Base-by-base conservation (phyloP, 371 early-diverging fungal species). In the Dinochytrium kinnereticum region DNA sequence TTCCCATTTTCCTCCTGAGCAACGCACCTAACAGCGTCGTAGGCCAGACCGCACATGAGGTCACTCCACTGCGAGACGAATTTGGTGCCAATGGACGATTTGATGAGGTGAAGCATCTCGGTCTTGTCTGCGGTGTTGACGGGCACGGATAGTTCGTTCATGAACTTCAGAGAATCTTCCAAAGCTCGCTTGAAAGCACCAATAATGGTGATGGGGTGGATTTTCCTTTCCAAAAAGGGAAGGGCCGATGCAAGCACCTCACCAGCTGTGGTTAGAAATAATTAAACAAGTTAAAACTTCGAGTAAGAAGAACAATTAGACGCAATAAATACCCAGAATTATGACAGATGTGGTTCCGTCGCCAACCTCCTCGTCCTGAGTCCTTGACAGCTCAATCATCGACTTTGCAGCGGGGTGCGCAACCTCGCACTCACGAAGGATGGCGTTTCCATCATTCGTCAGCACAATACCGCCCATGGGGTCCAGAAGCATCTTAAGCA, bases 281-380 rank as follows among this genome's bases (percentile, higher is more conserved):
- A 53, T 26, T 31, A 49, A 33, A 31, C 55, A 28, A 75, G 36
- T 7, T 10, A 19, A 51, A 59, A 31, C 34, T 21, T 3, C 17
- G 49, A 75, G 53, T 26, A 39, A n/a, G n/a, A n/a, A n/a, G n/a
- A n/a, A n/a, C n/a, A n/a, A n/a, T n/a, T n/a, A n/a, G n/a, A n/a
- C n/a, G n/a, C n/a, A n/a, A n/a, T n/a, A n/a, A 57, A 10, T 88
- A 95, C 95, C 96, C 40, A 99, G 89, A 79, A 99, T 95, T 72
- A 99, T 97, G 74, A 99, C 99, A 71, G 93, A 91, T 34, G 99
- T 99, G 28, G 99, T 99, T 69, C 99, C 99, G 86, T 99, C 99
- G 72, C 99, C 99, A 40, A 99, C 99, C 85, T 99, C 99, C 84
- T 99, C 99, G 88, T 99, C 99, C 89, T 99, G 99, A 69, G 99